Percentiles rank a stretch among this genome's conserved stretches.
Conservation (phyloP, 2,329 filamentous ascomycete species). For the Clonostachys byssicola region DNA sequence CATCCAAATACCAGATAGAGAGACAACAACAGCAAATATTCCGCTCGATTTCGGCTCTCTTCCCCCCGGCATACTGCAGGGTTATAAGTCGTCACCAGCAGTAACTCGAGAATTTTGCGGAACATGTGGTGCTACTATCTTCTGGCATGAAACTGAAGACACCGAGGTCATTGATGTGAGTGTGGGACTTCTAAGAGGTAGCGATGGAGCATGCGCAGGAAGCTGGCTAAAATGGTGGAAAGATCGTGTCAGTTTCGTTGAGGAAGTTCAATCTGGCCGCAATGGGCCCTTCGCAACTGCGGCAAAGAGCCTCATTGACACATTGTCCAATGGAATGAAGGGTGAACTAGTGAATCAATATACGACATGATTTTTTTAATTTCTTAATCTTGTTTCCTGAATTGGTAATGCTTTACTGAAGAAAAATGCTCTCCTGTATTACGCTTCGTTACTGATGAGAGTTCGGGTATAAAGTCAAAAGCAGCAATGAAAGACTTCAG, state of each 20-base stretch:
- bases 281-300: slow-evolving; percentile 14
- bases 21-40: not conserved
- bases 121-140: slow-evolving; percentile 38
- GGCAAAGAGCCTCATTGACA: slow-evolving; percentile 17
- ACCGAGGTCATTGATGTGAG: slow-evolving; percentile 60
- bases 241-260: slow-evolving; percentile 52
- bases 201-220: slow-evolving; percentile 49
- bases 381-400: too few relatives aligned
- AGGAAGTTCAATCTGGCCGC: slow-evolving; percentile 36
- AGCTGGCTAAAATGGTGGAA: slow-evolving; percentile 60
- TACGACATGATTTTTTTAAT: too few relatives aligned
- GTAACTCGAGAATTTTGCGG: slow-evolving; percentile 39
- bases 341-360: too few relatives aligned
- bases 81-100: slow-evolving; percentile 29
- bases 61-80: slow-evolving; percentile 38
- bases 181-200: slow-evolving; percentile 48
- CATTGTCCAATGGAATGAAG: slow-evolving; percentile 9
- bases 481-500: too few relatives aligned
- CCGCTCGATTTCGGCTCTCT: slow-evolving; percentile 29
- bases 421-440: too few relatives aligned
- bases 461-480: too few relatives aligned
- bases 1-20: slow-evolving; percentile 19
- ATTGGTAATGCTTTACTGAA: too few relatives aligned
- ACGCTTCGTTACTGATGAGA: too few relatives aligned
- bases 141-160: slow-evolving; percentile 47